Percentiles rank a stretch among this genome's conserved stretches.
These are phyloP conservation scores for Colletotrichum lini DNA, from an alignment of 2,329 filamentous ascomycete species.

Conservation along the genomic window DNA sequence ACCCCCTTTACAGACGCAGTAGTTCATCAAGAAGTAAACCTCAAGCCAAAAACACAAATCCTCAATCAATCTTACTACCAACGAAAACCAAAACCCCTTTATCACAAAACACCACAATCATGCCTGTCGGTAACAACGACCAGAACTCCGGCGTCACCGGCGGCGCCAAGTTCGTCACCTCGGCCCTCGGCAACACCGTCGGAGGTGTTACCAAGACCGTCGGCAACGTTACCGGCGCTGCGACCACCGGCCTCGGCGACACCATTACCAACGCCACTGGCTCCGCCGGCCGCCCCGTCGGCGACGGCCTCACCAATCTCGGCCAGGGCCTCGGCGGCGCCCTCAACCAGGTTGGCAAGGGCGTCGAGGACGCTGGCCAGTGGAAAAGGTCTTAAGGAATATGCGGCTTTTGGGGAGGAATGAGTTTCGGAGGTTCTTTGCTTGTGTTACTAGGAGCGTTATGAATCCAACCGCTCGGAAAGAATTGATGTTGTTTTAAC, in stretches of 20 bases:
- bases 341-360: slow-evolving; percentile 63
- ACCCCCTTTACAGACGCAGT: neutral
- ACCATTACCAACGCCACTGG: slow-evolving; percentile 69
- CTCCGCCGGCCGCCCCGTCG: slow-evolving; percentile 67
- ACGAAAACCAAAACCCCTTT: neutral
- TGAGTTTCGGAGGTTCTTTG: neutral
- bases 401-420: neutral
- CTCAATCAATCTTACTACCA: slow-evolving; percentile 11
- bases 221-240: slow-evolving; percentile 63
- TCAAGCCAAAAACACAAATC: neutral
- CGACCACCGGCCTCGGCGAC: slow-evolving; percentile 69
- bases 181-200: slow-evolving; percentile 57
- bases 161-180: slow-evolving; percentile 56
- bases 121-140: slow-evolving; percentile 45
- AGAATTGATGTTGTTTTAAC: neutral
- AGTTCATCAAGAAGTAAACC: neutral
- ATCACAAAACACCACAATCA: slow-evolving; percentile 43
- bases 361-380: slow-evolving; percentile 71
- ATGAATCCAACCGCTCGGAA: neutral
- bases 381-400: slow-evolving; percentile 59
- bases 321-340: slow-evolving; percentile 69
- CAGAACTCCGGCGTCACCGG: slow-evolving; percentile 49
- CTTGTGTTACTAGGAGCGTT: slow-evolving; percentile 32
- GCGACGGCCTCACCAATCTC: slow-evolving; percentile 67
- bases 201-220: slow-evolving; percentile 58